Base-by-base conservation (phyloP, 2,329 filamentous ascomycete genomes). In the Biscogniauxia sp. region DNA sequence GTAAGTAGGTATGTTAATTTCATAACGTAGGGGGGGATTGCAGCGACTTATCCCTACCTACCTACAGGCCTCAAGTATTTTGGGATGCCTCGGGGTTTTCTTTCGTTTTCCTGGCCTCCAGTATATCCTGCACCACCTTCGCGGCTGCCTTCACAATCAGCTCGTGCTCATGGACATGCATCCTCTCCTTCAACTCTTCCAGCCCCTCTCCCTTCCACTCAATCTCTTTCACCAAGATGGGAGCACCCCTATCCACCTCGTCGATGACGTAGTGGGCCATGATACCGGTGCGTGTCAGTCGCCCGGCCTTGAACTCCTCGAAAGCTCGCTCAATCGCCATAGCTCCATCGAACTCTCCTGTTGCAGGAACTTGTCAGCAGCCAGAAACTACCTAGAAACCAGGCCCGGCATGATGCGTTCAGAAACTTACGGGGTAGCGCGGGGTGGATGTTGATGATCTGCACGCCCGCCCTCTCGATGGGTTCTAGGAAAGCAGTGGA, bases 251-350 rank as follows among this genome's bases (percentile, higher is more conserved):
- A 77, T 97, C 93, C 58, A 97, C 92, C 73, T 94, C 86, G 8
- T 78, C 80, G 63, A 91, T 88, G 53, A 96, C 92, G 75, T 93
- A 89, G 77, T 97, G 93, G 17, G 92, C 87, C 93, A 96, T 97
- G 57, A 96, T 88, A 0, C 93, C 93, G 0, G 93, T 96, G 65
- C 82, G 83, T 65, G 83, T 83, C 9, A 92, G 83, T 64, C 83
- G 84, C 5, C 84, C 83, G 1, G 77, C 78, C 72, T 87, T 76
- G 72, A 90, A 93, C 60, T 91, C 92, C 53, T 85, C 82, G 76
- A 87, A 92, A 2, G 93, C 92, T 23, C 91, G 82, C 68, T 90
- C 86, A 68, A 97, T 96, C 17, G 92, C 93, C 66, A 84, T 78
- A 49, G 87, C 85, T 4, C 93, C 93, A 66, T 93, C 90, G 72